phyloP scores from a whole-genome alignment of 768 basidiomycete species.

The Dioszegia aurantiaca region DNA sequence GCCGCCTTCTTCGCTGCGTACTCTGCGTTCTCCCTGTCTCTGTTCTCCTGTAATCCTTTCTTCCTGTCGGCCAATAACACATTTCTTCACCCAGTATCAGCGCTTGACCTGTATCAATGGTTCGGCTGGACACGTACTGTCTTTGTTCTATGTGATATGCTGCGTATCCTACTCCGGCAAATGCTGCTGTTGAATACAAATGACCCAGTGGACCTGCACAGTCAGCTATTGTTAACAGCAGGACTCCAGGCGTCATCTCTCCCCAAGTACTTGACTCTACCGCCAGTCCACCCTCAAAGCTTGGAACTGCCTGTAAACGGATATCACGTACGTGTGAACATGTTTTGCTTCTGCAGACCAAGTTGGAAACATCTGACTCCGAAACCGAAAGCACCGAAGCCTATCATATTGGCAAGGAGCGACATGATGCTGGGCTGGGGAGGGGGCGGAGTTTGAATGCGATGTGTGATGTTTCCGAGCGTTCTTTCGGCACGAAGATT shows the following conservation, averaged over 20 bases:
- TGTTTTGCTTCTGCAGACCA: conserved; percentile 73
- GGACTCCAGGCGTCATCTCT: too few relatives aligned
- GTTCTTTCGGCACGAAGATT: too few relatives aligned
- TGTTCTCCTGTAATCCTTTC: conserved; percentile 30
- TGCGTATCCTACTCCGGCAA: conserved; percentile 45
- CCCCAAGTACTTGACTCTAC: too few relatives aligned
- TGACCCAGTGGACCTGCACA: conserved; percentile 41
- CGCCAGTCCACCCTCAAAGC: too few relatives aligned
- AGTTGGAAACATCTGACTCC: conserved; percentile 81
- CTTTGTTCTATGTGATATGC: conserved; percentile 44
- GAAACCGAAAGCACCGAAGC: conserved; percentile 79
- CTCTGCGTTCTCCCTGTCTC: conserved; percentile 40
- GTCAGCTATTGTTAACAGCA: too few relatives aligned
- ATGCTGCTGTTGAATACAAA: conserved; percentile 34
- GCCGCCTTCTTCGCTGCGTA: conserved; percentile 35
- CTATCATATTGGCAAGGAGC: conserved; percentile 75
- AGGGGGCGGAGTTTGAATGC: not conserved
- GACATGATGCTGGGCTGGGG: conserved; percentile 56
- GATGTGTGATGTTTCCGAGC: not conserved
- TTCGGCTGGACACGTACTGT: conserved; percentile 41
- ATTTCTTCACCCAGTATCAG: conserved; percentile 21
- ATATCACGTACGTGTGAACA: conserved; percentile 68
- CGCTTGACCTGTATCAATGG: not conserved
- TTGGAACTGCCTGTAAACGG: too few relatives aligned
- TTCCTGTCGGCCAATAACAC: conserved; percentile 39